Base-by-base conservation (phyloP, 331 rosid genomes). In the Pyracantha coccinea region DNA sequence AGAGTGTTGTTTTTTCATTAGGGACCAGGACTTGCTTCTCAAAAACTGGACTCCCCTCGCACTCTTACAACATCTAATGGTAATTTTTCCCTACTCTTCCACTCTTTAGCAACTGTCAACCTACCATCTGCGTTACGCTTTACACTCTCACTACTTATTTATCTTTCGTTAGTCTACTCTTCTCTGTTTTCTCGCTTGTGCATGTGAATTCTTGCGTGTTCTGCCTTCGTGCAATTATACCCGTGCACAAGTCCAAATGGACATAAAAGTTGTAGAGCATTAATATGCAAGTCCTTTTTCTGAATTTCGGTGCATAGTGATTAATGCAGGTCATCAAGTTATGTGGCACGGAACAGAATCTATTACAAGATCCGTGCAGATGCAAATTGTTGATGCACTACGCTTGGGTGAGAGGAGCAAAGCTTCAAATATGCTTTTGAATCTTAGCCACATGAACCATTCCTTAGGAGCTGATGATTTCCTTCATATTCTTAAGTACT, bases 371-470 rank as follows among this genome's bases (percentile, higher is more conserved):
- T 52, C 75, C 58, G 45, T 83, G 85, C 93, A 87, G 81, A 77
- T 52, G 84, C 81, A 85, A 80, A 81, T 93, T 60, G 78, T 93
- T 14, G 32, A 75, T 78, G 95, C 98, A 17, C 92, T 93, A 58
- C 58, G 77, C 65, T 50, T 70, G 78, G 96, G 91, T 16, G 82
- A 90, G 54, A 87, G 89, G 77, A 82, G 78, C 69, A 77, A 72
- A 82, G 98, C 97, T 61, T 91, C 89, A 44, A 73, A 80, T 75
- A 84, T 89, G 19, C 98, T 93, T 75, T 66, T 62, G 66, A 87
- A 75, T 72, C 86, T 90, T 54, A 85, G 80, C 76, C 77, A 73
- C 62, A 82, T 68, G 82, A 89, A 81, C 60, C 68, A 29, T 68
- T 81, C 88, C 17, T 82, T 84, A 66, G 68, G 82, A 44, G 88